Base-by-base conservation (phyloP, 208 protist species). In the Trypanosoma mega region DNA sequence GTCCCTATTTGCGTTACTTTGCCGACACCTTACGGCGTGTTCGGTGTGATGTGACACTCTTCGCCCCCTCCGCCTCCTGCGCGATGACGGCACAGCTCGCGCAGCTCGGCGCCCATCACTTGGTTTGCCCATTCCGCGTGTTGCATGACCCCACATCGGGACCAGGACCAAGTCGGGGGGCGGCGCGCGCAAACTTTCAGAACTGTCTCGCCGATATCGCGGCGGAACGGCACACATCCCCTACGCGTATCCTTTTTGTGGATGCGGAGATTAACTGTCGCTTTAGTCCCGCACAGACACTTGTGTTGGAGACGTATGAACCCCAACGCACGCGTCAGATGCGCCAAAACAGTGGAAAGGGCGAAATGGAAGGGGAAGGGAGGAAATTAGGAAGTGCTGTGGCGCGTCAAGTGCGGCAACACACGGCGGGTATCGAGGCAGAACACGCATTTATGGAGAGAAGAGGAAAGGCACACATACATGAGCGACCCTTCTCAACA, bases 181-280 rank as follows among this genome's bases (percentile, higher is more conserved):
- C 82, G 12, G 58, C 78, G 12, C 57, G 71, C 9, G 55, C 58
- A 24, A 90, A 90, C 68, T 93, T 88, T 76, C 72, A 74, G 8
- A 65, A 81, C 34, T 85, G 73, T 59, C 72, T 93, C 20, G 54
- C 52, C 46, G 64, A 57, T n/a, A 39, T 74, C 3, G 76, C 80
- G 1, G 51, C 68, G 12, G 68, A 69, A 21, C 49, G 64, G 18
- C 56, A 76, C n/a, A 68, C 65, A 21, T 66, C 66, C 6, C 61
- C 74, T 2, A 47, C 37, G 9, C 83, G 84, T 29, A 74, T 94
- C n/a, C 57, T 94, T 11, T 90, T 91, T 50, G 60, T 94, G n/a
- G 87, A 94, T 54, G 61, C 77, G 4, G 84, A 94, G 68, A 72
- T 94, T 16, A 92, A 90, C 68, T 90, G 88, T 44, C 84, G 87